Percentiles rank a stretch among this genome's conserved stretches.
Evolutionary conservation across 2,329 filamentous ascomycete genomes (phyloP).

Genomic region (Lecanicillium sp.): DNA sequence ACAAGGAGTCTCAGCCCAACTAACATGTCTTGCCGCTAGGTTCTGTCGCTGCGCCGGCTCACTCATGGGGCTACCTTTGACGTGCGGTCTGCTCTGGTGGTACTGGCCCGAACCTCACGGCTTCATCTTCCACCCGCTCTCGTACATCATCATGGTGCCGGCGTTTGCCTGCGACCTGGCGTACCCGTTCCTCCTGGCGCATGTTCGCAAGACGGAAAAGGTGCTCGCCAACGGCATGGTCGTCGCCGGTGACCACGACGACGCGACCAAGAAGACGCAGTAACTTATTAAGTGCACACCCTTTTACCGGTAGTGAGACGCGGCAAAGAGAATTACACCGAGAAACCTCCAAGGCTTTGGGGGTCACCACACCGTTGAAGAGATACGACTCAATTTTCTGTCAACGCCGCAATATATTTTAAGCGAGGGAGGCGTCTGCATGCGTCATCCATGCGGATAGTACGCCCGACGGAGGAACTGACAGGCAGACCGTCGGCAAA

Average conservation of each 20-base stretch:
- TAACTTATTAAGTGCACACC: too few species aligned
- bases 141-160: constrained; percentile 35
- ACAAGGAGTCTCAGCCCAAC: background rate
- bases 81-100: constrained; percentile 39
- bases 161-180: constrained; percentile 36
- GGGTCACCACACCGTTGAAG: too few species aligned
- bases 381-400: too few species aligned
- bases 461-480: background rate
- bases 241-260: constrained; percentile 18
- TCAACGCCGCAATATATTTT: too few species aligned
- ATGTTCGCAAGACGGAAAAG: constrained; percentile 34
- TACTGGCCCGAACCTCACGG: constrained; percentile 46
- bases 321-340: too few species aligned
- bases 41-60: constrained; percentile 38
- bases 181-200: constrained; percentile 38
- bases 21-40: constrained; percentile 25
- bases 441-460: too few species aligned
- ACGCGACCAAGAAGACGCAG: background rate
- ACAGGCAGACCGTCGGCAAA: background rate
- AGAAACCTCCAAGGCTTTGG: too few species aligned
- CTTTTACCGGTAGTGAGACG: too few species aligned
- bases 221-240: constrained; percentile 33
- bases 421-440: too few species aligned
- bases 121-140: constrained; percentile 38
- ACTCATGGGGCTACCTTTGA: constrained; percentile 33